Evolutionary conservation across 2,329 filamentous ascomycete genomes (phyloP).

Genomic region (Xylariaceae sp.): DNA sequence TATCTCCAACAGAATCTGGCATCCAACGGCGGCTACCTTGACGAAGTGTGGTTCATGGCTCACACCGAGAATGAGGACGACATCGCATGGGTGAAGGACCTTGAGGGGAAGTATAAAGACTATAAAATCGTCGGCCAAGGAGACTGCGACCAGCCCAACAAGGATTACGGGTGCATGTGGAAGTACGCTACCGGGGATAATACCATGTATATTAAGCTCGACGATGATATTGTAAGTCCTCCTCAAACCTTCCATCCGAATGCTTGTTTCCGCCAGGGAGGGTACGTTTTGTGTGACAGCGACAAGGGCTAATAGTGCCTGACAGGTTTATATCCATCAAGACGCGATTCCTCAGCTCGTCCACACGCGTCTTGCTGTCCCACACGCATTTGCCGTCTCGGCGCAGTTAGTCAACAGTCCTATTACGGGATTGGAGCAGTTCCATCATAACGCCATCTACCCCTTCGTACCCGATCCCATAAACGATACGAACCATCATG

Average conservation of each 20-base stretch:
- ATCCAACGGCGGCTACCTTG: slow-evolving; percentile 52
- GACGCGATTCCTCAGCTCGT: slow-evolving; percentile 59
- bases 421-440: slow-evolving; percentile 60
- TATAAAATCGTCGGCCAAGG: slow-evolving; percentile 47
- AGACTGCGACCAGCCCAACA: slow-evolving; percentile 41
- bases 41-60: slow-evolving; percentile 53
- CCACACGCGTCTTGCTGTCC: slow-evolving; percentile 57
- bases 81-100: slow-evolving; percentile 48
- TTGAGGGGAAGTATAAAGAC: slow-evolving; percentile 45
- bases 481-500: slow-evolving; percentile 33
- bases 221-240: slow-evolving; percentile 52
- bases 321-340: slow-evolving; percentile 40
- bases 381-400: slow-evolving; percentile 58
- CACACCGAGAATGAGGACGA: slow-evolving; percentile 50
- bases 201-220: slow-evolving; percentile 52
- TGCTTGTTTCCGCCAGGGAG: not conserved
- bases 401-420: slow-evolving; percentile 65
- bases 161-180: slow-evolving; percentile 46
- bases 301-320: slow-evolving; percentile 2
- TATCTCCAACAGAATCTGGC: slow-evolving; percentile 53
- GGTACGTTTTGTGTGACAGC: slow-evolving; percentile 4
- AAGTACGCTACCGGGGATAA: slow-evolving; percentile 41
- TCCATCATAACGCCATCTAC: slow-evolving; percentile 57
- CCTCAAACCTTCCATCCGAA: not conserved
- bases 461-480: slow-evolving; percentile 59